Percentiles rank a stretch among this genome's conserved stretches.
These are phyloP conservation scores for Acorus calamus DNA, from an alignment of 106 monocot species.

Conservation along the genomic window DNA sequence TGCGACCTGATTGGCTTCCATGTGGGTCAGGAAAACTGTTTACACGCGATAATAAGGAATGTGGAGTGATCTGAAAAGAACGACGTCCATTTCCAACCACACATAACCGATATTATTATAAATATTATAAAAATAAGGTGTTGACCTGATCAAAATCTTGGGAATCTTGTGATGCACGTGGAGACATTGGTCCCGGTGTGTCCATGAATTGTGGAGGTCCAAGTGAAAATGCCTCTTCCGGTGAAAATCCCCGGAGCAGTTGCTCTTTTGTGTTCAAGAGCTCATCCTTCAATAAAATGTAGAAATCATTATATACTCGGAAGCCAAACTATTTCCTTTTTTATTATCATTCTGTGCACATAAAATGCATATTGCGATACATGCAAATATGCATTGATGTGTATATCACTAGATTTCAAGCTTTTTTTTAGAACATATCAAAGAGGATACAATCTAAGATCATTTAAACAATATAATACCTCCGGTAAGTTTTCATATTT, in stretches of 20 bases:
- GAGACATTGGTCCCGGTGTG: slow-evolving; percentile 35
- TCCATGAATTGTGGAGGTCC: slow-evolving; percentile 70
- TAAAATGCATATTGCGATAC: no score
- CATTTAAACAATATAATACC: slow-evolving; percentile 18
- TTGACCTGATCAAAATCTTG: slow-evolving; percentile 53
- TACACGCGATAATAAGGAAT: slow-evolving; percentile 48
- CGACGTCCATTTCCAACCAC: neutral
- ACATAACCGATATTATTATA: neutral
- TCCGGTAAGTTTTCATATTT: slow-evolving; percentile 53
- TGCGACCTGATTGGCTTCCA: slow-evolving; percentile 44
- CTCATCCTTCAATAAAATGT: slow-evolving; percentile 41
- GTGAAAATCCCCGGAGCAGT: slow-evolving; percentile 59
- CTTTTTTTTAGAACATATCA: no score
- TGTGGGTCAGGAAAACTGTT: slow-evolving; percentile 35
- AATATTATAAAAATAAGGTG: neutral
- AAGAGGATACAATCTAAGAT: no score
- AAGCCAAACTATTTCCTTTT: neutral
- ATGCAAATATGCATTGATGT: no score
- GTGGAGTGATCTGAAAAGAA: slow-evolving; percentile 40
- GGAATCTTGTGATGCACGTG: slow-evolving; percentile 34
- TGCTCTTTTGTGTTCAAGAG: slow-evolving; percentile 46
- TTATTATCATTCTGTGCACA: no score
- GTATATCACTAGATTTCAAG: no score
- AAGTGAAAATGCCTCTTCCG: slow-evolving; percentile 62
- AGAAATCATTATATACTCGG: neutral